A percentile compares a stretch with the other conserved stretches of the same genome.
Conservation (phyloP, 2,329 filamentous ascomycete species). For the Periconia sp. region DNA sequence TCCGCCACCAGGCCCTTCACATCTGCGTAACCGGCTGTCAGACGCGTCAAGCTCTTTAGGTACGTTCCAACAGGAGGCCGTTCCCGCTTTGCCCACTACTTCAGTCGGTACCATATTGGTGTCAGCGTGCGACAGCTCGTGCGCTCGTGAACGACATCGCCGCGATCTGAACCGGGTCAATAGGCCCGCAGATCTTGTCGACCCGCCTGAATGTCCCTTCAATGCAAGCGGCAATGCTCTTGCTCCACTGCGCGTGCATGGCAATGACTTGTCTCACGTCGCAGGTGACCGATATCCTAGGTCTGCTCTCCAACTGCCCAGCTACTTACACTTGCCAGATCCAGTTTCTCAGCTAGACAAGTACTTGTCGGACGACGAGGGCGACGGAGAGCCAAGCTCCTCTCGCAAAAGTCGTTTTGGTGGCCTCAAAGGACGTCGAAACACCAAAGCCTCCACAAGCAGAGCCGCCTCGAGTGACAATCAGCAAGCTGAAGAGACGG, state of each 20-base stretch:
- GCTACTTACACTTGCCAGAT: slow-evolving; percentile 38
- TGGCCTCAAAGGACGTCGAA: slow-evolving; percentile 25
- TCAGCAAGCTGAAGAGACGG: too few species aligned
- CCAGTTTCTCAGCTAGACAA: slow-evolving; percentile 23
- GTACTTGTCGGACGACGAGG: slow-evolving; percentile 38
- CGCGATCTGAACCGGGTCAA: too few species aligned
- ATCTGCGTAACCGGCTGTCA: slow-evolving; percentile 37
- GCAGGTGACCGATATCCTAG: slow-evolving; percentile 58
- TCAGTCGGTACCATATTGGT: slow-evolving; percentile 13
- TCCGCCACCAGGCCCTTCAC: slow-evolving; percentile 38
- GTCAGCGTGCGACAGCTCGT: slow-evolving; percentile 7
- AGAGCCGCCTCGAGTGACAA: slow-evolving; percentile 1
- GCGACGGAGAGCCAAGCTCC: slow-evolving; percentile 25
- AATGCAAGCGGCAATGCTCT: slow-evolving; percentile 18
- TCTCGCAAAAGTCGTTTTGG: slow-evolving; percentile 29
- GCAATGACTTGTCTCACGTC: slow-evolving; percentile 38
- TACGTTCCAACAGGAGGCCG: slow-evolving; percentile 24
- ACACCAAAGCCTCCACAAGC: neutral
- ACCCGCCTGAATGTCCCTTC: slow-evolving; percentile 10
- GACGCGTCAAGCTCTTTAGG: slow-evolving; percentile 25
- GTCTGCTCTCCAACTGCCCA: slow-evolving; percentile 52
- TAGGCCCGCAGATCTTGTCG: slow-evolving; percentile 1
- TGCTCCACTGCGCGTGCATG: slow-evolving; percentile 25
- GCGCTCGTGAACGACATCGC: slow-evolving; percentile 8
- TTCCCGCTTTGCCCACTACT: slow-evolving; percentile 20